These are phyloP conservation scores for Penicillium daleae DNA, from an alignment of 495 filamentous ascomycete species.

Conservation along the genomic window DNA sequence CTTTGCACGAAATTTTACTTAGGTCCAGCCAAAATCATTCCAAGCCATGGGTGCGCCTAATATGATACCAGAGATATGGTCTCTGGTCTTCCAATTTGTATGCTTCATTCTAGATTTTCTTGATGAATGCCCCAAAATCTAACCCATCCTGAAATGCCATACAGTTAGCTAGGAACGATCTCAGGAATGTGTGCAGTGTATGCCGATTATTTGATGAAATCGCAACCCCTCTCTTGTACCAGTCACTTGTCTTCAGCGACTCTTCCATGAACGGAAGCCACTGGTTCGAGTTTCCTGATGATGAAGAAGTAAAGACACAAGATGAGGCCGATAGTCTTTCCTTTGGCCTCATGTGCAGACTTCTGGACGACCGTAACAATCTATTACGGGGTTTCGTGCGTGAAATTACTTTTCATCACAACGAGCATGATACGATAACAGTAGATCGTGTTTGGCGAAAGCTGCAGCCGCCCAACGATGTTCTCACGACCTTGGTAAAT, in stretches of 20 bases:
- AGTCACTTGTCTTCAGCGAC: conserved; percentile 8
- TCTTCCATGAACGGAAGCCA: background rate
- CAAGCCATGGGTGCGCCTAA: background rate
- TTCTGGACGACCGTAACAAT: background rate
- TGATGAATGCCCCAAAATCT: background rate
- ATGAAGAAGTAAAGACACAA: background rate
- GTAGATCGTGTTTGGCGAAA: conserved; percentile 5
- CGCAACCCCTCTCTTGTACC: conserved; percentile 16
- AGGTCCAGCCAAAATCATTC: background rate
- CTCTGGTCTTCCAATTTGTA: conserved; percentile 11
- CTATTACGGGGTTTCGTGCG: background rate
- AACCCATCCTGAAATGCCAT: background rate
- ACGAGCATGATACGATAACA: background rate
- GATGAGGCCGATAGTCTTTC: background rate
- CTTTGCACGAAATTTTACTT: background rate
- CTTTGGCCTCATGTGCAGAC: background rate
- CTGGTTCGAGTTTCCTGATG: background rate
- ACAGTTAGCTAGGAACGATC: conserved; percentile 4
- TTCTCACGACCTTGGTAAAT: background rate
- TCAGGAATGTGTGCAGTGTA: conserved; percentile 10
- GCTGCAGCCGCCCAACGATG: conserved; percentile 1
- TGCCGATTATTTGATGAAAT: conserved; percentile 9
- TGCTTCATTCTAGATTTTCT: background rate
- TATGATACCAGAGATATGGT: conserved; percentile 13
- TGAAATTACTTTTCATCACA: background rate